A percentile compares a stretch with the other conserved stretches of the same genome.
phyloP scores from a whole-genome alignment of 129 eudicot genomes.

The Kitagawia praeruptora region DNA sequence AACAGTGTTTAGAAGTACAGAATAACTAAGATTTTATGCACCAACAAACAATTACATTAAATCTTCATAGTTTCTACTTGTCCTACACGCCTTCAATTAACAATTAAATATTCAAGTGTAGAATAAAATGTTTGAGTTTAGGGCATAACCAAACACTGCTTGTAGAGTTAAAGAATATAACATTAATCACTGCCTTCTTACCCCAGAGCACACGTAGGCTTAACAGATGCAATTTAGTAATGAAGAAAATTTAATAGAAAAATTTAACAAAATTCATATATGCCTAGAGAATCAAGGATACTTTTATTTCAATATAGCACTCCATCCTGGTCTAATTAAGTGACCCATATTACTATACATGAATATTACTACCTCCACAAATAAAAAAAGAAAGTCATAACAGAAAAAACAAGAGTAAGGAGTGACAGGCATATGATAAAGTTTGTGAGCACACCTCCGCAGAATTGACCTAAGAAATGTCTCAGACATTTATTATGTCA shows the following conservation, averaged over 20 bases:
- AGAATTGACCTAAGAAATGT: constrained; percentile 60
- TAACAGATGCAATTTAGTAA: background rate
- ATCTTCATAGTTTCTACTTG: background rate
- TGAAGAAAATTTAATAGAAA: too few relatives aligned
- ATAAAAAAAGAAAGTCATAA: background rate
- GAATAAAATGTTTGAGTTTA: background rate
- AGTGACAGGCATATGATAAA: constrained; percentile 8
- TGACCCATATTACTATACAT: background rate
- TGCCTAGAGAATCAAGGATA: background rate
- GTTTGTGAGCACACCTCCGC: constrained; percentile 47
- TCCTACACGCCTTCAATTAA: background rate
- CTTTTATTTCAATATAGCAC: background rate
- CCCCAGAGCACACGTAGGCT: background rate
- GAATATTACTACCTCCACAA: background rate
- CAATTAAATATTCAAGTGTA: background rate
- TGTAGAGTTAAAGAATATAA: background rate
- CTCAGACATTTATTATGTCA: too few relatives aligned
- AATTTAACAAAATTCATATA: background rate
- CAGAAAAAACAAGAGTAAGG: background rate
- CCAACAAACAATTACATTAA: background rate
- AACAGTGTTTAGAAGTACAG: background rate
- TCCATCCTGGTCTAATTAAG: background rate
- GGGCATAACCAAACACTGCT: background rate
- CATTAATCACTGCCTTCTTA: too few relatives aligned
- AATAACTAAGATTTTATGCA: background rate